Evolutionary conservation across 768 basidiomycete genomes (phyloP).

Genomic region (Paxillus involutus): DNA sequence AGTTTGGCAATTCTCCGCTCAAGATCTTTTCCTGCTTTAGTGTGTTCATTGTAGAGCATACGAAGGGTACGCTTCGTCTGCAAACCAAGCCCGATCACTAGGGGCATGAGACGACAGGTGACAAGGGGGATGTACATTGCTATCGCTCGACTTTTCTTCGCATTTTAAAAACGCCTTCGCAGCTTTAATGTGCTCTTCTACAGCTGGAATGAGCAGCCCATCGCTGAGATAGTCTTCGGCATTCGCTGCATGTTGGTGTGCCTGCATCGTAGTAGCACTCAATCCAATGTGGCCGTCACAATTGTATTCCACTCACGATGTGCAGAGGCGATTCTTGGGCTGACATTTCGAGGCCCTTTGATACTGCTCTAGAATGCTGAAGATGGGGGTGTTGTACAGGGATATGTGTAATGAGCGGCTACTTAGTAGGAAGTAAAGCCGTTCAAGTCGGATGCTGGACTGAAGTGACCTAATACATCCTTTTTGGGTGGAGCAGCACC

Average conservation of each 20-base stretch:
- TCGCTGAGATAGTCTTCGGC: constrained; percentile 69
- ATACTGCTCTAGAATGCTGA: background rate
- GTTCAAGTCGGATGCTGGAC: background rate
- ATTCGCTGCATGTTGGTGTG: constrained; percentile 79
- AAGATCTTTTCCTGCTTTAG: constrained; percentile 68
- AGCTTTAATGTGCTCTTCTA: constrained; percentile 73
- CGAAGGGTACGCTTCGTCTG: constrained; percentile 78
- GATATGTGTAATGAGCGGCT: background rate
- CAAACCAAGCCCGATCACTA: constrained; percentile 7
- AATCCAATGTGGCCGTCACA: background rate
- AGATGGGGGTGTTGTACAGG: background rate
- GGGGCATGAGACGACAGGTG: constrained; percentile 1
- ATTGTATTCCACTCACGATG: constrained; percentile 35
- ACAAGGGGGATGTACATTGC: constrained; percentile 50
- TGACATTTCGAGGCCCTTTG: constrained; percentile 23
- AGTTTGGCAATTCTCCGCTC: constrained; percentile 71
- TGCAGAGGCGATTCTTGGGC: constrained; percentile 51
- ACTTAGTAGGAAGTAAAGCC: background rate
- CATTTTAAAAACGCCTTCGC: constrained; percentile 75
- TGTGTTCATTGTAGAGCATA: constrained; percentile 74
- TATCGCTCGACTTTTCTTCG: constrained; percentile 70
- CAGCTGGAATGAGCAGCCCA: constrained; percentile 70
- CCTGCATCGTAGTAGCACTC: constrained; percentile 41
- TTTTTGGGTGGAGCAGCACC: constrained; percentile 9
- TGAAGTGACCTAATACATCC: constrained; percentile 15